Evolutionary conservation across 129 eudicot genomes (phyloP), one percentile per base, ranked within the genome.

Genomic region (Mikania micrantha): DNA sequence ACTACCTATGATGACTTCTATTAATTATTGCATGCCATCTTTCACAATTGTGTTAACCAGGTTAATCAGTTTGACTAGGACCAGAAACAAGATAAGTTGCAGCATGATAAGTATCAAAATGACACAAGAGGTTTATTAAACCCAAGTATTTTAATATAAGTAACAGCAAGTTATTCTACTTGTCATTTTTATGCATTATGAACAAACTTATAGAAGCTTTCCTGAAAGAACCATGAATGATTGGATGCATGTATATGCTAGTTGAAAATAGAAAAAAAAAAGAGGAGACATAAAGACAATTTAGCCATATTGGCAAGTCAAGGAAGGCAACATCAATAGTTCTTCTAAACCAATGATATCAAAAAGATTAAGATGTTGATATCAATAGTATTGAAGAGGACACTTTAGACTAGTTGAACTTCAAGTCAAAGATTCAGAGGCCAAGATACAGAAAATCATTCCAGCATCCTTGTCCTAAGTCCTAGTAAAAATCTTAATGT

Each of bases 351-450:
- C 32, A 10, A 38, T 35, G 35, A 15, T 5, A 8, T 15, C 10
- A 34, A 50, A 54, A 69, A 24, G 74, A 61, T 69, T 15, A 56
- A 8, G 48, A 69, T 35, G 36, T 36, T 35, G 10, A 52, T 44
- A 68, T 68, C 49, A 35, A 12, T 36, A 49, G 13, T 13, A 28
- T 21, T 49, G 25, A 40, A 38, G 45, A 67, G 50, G 54, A 38
- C 40, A 70, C 25, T 36, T 25, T 39, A 40, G 24, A 38, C 13
- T 38, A 41, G 11, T 70, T 6, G 24, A 70, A 56, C 64, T 56
- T 25, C 54, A 56, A 56, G 31, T 32, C 47, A 48, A 25, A 32
- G 60, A 35, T 19, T 67, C 9, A 31, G n/a, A 61, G 54, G 62
- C 15, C 60, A 40, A 22, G 32, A 49, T 49, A 19, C 28, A 49